phyloP scores from a whole-genome alignment of 805 yeast species.

The Saturnispora serradocipensis region DNA sequence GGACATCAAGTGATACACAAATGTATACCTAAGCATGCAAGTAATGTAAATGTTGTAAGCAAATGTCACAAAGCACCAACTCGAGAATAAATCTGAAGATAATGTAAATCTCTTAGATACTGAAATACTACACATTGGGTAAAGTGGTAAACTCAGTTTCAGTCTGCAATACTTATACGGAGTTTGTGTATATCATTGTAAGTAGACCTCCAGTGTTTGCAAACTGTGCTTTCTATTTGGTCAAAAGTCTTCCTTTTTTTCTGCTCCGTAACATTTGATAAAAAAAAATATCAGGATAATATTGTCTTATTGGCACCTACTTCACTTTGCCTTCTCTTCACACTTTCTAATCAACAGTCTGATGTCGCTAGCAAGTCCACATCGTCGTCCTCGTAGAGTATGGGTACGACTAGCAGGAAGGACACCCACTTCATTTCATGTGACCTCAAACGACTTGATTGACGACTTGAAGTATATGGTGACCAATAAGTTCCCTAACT shows the following conservation, averaged over 20 bases:
- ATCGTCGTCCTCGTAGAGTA: constrained; percentile 30
- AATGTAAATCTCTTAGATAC: no score
- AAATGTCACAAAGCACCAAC: no score
- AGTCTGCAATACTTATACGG: no score
- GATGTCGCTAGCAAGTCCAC: background rate
- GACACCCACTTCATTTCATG: constrained; percentile 61
- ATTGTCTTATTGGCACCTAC: background rate
- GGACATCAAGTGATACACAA: no score
- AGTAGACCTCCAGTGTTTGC: no score
- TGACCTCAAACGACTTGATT: constrained; percentile 53
- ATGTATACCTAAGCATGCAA: no score
- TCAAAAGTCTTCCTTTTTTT: background rate
- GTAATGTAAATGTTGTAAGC: no score
- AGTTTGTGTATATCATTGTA: no score
- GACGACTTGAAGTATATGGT: constrained; percentile 75
- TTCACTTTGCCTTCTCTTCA: background rate
- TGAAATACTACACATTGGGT: no score
- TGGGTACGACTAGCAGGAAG: constrained; percentile 47
- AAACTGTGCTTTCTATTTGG: no score
- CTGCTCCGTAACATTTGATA: background rate
- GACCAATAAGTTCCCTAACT: constrained; percentile 55
- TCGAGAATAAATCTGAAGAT: no score
- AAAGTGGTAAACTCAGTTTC: no score
- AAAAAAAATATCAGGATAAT: background rate
- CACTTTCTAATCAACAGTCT: background rate